Conservation (phyloP, 2,329 filamentous ascomycete species). For the Fusarium pseudocircinatum region DNA sequence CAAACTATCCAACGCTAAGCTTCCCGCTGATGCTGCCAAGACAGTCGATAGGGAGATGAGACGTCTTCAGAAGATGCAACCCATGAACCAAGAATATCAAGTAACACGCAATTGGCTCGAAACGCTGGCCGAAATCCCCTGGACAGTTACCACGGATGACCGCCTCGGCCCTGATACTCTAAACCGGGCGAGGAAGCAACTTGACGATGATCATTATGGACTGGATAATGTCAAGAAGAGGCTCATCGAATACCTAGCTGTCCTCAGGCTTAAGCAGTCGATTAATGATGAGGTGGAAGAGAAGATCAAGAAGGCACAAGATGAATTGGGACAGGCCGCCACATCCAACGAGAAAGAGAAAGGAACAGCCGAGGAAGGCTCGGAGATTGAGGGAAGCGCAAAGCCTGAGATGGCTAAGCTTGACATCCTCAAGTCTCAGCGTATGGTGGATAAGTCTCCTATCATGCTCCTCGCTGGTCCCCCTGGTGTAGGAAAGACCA, state of each 20-base stretch:
- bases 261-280: constrained; percentile 93
- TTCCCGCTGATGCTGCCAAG: constrained; percentile 86
- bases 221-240: constrained; percentile 98
- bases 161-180: constrained; percentile 84
- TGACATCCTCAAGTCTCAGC: constrained; percentile 80
- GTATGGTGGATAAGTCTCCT: constrained; percentile 92
- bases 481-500: constrained; percentile 95
- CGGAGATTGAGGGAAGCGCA: constrained; percentile 42
- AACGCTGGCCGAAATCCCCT: constrained; percentile 92
- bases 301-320: constrained; percentile 75
- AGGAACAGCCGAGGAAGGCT: constrained; percentile 24
- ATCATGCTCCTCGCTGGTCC: constrained; percentile 94
- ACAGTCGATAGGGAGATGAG: constrained; percentile 91
- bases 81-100: constrained; percentile 94
- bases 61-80: constrained; percentile 92
- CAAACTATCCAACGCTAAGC: constrained; percentile 81
- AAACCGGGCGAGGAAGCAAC: constrained; percentile 81
- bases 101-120: constrained; percentile 94
- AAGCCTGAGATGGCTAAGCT: constrained; percentile 67
- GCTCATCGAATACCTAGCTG: constrained; percentile 92
- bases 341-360: constrained; percentile 23
- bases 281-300: constrained; percentile 85
- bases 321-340: constrained; percentile 59
- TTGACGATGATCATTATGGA: constrained; percentile 96
- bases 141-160: constrained; percentile 86